These are phyloP conservation scores for Apiospora pterosperma DNA, from an alignment of 2,329 filamentous ascomycete species.

Conservation along the genomic window DNA sequence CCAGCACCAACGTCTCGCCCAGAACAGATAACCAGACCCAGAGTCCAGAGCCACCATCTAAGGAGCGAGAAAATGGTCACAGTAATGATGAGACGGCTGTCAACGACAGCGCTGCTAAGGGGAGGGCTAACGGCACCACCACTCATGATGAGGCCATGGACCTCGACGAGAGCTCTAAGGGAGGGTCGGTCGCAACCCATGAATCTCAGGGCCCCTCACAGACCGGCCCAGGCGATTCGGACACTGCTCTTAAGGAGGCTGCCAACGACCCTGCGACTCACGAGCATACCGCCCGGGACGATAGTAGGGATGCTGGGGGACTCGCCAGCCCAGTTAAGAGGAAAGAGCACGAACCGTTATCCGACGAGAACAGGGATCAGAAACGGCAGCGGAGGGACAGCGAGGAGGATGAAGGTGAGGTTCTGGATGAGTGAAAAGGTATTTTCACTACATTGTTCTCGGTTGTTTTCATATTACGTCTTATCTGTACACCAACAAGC, in stretches of 20 bases:
- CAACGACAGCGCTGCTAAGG: background rate
- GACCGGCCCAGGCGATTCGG: slow-evolving; percentile 27
- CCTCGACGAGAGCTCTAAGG: slow-evolving; percentile 16
- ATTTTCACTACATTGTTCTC: background rate
- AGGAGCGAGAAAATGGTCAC: background rate
- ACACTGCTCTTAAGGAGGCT: slow-evolving; percentile 26
- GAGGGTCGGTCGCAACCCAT: slow-evolving; percentile 2
- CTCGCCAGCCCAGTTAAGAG: slow-evolving; percentile 38
- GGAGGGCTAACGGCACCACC: slow-evolving; percentile 33
- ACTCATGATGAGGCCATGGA: slow-evolving; percentile 23
- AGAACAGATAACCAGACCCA: slow-evolving; percentile 46
- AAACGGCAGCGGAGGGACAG: slow-evolving; percentile 42
- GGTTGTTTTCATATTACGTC: background rate
- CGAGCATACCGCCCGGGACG: slow-evolving; percentile 15
- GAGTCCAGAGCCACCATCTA: slow-evolving; percentile 35
- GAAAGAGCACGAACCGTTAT: slow-evolving; percentile 34
- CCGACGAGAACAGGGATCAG: slow-evolving; percentile 33
- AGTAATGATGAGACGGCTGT: background rate
- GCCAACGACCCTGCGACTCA: slow-evolving; percentile 27
- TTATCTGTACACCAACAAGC: background rate
- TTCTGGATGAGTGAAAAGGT: slow-evolving; percentile 27
- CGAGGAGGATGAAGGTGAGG: slow-evolving; percentile 45
- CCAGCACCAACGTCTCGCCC: slow-evolving; percentile 47
- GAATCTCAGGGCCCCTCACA: slow-evolving; percentile 17
- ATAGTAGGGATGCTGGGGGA: slow-evolving; percentile 25